A percentile compares a stretch with the other conserved stretches of the same genome.
Conservation (phyloP, 2,329 filamentous ascomycete genomes). For the Ophioceras dolichostomum region DNA sequence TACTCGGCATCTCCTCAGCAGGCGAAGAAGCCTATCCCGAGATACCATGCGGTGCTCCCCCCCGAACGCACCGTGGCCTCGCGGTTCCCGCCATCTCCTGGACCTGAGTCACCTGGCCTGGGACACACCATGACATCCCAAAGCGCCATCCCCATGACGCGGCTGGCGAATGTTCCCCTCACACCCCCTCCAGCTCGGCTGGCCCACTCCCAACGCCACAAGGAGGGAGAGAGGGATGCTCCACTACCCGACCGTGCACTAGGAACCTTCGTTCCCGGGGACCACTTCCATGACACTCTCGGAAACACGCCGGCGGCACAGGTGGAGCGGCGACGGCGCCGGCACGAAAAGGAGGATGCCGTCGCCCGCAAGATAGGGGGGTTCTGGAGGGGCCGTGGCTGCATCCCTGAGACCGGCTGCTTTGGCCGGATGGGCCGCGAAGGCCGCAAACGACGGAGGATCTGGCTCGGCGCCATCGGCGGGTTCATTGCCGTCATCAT, state of each 20-base stretch:
- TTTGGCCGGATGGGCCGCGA: conserved; percentile 52
- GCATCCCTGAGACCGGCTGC: conserved; percentile 50
- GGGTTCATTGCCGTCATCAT: conserved; percentile 42
- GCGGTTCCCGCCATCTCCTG: conserved; percentile 44
- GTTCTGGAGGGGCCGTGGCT: conserved; percentile 54
- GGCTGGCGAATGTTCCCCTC: conserved; percentile 44
- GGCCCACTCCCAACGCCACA: conserved; percentile 8
- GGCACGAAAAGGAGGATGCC: conserved; percentile 54
- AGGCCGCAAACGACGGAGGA: conserved; percentile 48
- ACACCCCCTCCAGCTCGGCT: conserved; percentile 23
- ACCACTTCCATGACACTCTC: conserved; percentile 26
- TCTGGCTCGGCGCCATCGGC: conserved; percentile 40
- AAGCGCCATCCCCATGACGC: conserved; percentile 47
- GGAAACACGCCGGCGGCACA: conserved; percentile 25
- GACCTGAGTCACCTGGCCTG: conserved; percentile 49
- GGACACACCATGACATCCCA: conserved; percentile 50
- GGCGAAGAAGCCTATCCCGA: conserved; percentile 21
- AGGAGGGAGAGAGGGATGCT: conserved; percentile 5
- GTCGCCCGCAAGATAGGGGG: conserved; percentile 43
- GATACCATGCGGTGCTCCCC: conserved; percentile 47
- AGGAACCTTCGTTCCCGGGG: conserved; percentile 32
- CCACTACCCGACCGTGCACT: conserved; percentile 28
- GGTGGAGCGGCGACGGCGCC: conserved; percentile 38
- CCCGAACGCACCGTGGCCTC: conserved; percentile 33
- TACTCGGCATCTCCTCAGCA: conserved; percentile 37